Conservation (phyloP, 352 stramenopile genomes). For the Phytophthora litchii region DNA sequence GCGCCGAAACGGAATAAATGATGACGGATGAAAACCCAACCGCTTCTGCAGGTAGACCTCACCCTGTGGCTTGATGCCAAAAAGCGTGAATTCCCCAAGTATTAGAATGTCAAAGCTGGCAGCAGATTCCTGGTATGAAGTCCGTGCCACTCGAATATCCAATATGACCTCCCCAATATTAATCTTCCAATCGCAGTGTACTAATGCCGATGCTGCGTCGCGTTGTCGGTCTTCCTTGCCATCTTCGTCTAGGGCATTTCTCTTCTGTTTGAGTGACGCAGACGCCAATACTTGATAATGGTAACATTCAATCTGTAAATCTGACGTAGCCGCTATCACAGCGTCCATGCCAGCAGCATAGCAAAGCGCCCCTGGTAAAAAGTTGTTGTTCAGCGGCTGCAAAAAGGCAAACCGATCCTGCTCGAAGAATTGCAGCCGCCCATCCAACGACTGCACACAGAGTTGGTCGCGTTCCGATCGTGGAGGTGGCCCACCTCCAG, state of each 20-base stretch:
- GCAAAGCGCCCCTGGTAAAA: constrained; percentile 82
- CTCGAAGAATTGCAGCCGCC: constrained; percentile 92
- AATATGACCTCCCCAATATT: constrained; percentile 68
- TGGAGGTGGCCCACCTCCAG: constrained; percentile 13
- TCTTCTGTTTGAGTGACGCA: constrained; percentile 72
- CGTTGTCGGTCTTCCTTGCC: constrained; percentile 33
- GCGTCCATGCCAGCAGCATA: constrained; percentile 84
- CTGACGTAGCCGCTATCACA: constrained; percentile 80
- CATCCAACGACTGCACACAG: constrained; percentile 92
- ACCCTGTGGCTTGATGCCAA: constrained; percentile 78
- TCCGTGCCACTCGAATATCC: constrained; percentile 62
- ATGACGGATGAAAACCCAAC: constrained; percentile 70
- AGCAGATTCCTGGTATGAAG: constrained; percentile 51
- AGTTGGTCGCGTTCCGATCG: constrained; percentile 72
- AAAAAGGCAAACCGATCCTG: constrained; percentile 90
- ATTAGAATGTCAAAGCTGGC: constrained; percentile 85
- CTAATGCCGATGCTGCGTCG: constrained; percentile 24
- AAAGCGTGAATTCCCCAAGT: constrained; percentile 83
- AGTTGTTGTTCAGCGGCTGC: constrained; percentile 79
- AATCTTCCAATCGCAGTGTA: constrained; percentile 74
- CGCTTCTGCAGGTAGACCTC: constrained; percentile 82
- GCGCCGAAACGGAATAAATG: constrained; percentile 62
- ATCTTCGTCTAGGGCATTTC: constrained; percentile 49
- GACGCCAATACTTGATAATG: constrained; percentile 85
- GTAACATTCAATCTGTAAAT: constrained; percentile 90